phyloP scores from a whole-genome alignment of 805 yeast species.

The Barnettozyma botsteinii region DNA sequence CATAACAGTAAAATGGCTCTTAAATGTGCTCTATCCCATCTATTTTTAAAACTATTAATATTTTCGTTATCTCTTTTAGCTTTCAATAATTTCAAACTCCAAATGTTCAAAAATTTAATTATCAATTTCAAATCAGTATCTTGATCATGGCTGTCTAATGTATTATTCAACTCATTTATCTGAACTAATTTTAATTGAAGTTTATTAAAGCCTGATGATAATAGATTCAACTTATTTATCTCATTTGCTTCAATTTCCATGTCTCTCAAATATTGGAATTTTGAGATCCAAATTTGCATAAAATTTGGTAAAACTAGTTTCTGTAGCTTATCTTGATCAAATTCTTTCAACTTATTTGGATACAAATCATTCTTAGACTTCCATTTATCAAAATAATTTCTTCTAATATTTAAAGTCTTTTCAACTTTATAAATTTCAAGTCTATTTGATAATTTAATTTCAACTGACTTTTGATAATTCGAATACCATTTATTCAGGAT shows the following conservation, averaged over 20 bases:
- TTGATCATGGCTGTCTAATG: slow-evolving; percentile 19
- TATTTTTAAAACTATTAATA: slow-evolving; percentile 26
- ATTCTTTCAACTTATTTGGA: slow-evolving; percentile 6
- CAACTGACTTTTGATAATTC: not conserved
- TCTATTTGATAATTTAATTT: slow-evolving; percentile 2
- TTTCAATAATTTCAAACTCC: slow-evolving; percentile 32
- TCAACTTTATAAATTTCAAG: slow-evolving; percentile 2
- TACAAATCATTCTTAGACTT: slow-evolving; percentile 1
- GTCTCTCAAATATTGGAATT: slow-evolving; percentile 7
- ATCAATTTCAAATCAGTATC: slow-evolving; percentile 21
- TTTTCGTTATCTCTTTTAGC: slow-evolving; percentile 30
- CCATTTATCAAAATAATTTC: slow-evolving; percentile 12
- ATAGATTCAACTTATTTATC: slow-evolving; percentile 21
- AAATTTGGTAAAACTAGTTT: slow-evolving; percentile 5
- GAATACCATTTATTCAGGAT: slow-evolving; percentile 1
- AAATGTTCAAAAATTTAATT: slow-evolving; percentile 25
- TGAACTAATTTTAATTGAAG: slow-evolving; percentile 17
- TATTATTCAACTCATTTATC: slow-evolving; percentile 15
- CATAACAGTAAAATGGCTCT: slow-evolving; percentile 33
- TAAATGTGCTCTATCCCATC: slow-evolving; percentile 36
- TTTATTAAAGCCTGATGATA: slow-evolving; percentile 22
- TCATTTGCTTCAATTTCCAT: slow-evolving; percentile 21
- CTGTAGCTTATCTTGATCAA: slow-evolving; percentile 5
- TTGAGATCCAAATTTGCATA: slow-evolving; percentile 15
- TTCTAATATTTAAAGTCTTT: not conserved